Evolutionary conservation across 768 basidiomycete genomes (phyloP).

Genomic region (Amanita brunnescens): DNA sequence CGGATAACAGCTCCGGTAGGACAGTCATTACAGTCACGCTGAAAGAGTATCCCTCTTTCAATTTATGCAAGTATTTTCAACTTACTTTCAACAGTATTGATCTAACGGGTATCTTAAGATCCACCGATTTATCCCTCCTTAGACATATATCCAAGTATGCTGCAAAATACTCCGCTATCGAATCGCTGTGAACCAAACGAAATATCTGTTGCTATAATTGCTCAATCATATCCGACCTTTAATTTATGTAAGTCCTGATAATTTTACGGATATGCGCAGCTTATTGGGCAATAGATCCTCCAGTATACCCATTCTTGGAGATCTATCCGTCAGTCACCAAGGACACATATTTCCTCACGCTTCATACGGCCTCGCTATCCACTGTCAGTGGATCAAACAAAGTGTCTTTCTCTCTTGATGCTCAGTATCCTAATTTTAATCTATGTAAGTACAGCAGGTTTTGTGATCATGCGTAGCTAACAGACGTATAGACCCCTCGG

Average conservation of each 20-base stretch:
- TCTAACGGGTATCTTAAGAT: slow-evolving; percentile 9
- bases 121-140: slow-evolving; percentile 32
- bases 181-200: slow-evolving; percentile 13
- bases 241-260: slow-evolving; percentile 19
- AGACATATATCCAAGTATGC: slow-evolving; percentile 28
- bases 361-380: slow-evolving; percentile 17
- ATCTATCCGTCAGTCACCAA: background rate
- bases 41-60: slow-evolving; percentile 23
- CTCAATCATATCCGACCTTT: slow-evolving; percentile 20
- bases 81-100: background rate
- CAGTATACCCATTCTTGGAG: background rate
- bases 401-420: background rate
- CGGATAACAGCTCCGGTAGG: background rate
- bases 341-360: slow-evolving; percentile 27
- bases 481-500: background rate
- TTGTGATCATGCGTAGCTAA: background rate
- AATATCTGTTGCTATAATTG: background rate
- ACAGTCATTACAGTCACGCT: slow-evolving; percentile 7
- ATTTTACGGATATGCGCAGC: background rate
- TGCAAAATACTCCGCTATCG: slow-evolving; percentile 17
- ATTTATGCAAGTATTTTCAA: slow-evolving; percentile 19
- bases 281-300: background rate
- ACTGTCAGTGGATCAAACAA: slow-evolving; percentile 12
- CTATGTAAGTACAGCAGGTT: slow-evolving; percentile 16
- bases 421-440: slow-evolving; percentile 22